phyloP scores from a whole-genome alignment of 441 rosid species.

The Eruca vesicaria region DNA sequence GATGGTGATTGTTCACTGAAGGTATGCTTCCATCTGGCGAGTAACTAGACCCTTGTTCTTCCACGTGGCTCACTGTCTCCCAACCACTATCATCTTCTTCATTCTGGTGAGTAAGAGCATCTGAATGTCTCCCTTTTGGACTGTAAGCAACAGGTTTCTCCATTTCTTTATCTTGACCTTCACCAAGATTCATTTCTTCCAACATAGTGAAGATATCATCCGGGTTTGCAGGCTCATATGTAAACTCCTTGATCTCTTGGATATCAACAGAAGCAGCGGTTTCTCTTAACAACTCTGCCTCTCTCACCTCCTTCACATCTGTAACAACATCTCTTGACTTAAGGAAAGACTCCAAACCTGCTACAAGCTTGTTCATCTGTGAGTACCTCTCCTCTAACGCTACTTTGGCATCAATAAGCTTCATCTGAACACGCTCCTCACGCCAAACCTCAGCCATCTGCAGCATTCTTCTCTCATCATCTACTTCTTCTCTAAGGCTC shows the following conservation, averaged over 20 bases:
- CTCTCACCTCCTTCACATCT: slow-evolving; percentile 54
- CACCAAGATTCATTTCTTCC: slow-evolving; percentile 68
- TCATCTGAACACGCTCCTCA: slow-evolving; percentile 98
- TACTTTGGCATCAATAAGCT: slow-evolving; percentile 88
- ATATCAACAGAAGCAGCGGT: slow-evolving; percentile 51
- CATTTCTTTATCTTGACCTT: slow-evolving; percentile 58
- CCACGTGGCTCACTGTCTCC: slow-evolving; percentile 90
- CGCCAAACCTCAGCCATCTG: slow-evolving; percentile 99
- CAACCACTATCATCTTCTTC: slow-evolving; percentile 91
- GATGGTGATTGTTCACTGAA: slow-evolving; percentile 49
- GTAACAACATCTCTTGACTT: slow-evolving; percentile 45
- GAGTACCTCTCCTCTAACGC: slow-evolving; percentile 82
- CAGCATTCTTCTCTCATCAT: slow-evolving; percentile 90
- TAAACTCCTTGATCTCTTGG: slow-evolving; percentile 69
- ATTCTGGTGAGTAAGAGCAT: slow-evolving; percentile 41
- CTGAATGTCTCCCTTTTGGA: slow-evolving; percentile 53
- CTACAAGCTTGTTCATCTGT: slow-evolving; percentile 81
- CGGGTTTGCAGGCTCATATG: slow-evolving; percentile 63
- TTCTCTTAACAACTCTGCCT: slow-evolving; percentile 62
- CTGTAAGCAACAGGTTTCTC: slow-evolving; percentile 56
- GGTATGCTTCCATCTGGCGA: slow-evolving; percentile 71
- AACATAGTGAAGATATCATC: slow-evolving; percentile 77
- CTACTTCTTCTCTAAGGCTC: slow-evolving; percentile 74
- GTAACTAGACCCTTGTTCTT: slow-evolving; percentile 88
- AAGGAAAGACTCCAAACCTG: slow-evolving; percentile 68